Conservation (phyloP, 164 flowering plant genomes). For the Magnolia kwangsiensis region DNA sequence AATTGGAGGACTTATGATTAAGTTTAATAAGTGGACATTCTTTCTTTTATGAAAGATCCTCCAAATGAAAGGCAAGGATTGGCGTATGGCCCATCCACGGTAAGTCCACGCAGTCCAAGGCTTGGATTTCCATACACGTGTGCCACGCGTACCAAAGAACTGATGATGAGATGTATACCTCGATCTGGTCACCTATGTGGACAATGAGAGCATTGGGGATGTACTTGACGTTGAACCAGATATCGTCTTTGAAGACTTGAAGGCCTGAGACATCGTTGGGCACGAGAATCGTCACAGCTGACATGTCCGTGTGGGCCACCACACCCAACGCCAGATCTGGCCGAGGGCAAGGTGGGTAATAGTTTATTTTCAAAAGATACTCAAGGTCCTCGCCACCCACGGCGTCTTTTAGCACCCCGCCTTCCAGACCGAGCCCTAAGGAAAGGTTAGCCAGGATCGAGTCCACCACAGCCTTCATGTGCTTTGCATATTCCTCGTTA, state of each 20-base stretch:
- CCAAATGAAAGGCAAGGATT: no score
- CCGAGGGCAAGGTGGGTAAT: conserved; percentile 48
- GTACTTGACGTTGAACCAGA: conserved; percentile 33
- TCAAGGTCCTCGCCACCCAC: conserved; percentile 34
- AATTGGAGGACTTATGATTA: no score
- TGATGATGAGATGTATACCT: conserved; percentile 19
- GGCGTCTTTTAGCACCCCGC: conserved; percentile 20
- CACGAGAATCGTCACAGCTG: conserved; percentile 29
- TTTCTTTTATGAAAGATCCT: no score
- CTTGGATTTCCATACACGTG: no score
- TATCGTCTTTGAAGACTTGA: conserved; percentile 33
- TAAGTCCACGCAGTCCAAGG: no score
- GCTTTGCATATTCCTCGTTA: conserved; percentile 48
- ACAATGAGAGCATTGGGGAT: conserved; percentile 35
- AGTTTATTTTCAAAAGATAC: conserved; percentile 22
- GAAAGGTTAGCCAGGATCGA: conserved; percentile 39
- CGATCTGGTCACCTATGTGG: conserved; percentile 39
- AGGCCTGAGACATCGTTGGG: conserved; percentile 45
- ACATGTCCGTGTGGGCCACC: conserved; percentile 40
- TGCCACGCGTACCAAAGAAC: no score
- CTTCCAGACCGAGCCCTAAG: conserved; percentile 38
- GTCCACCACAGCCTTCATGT: conserved; percentile 36
- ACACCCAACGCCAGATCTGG: conserved; percentile 47
- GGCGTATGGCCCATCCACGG: no score
- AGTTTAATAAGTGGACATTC: no score